Base-by-base conservation (phyloP, 768 basidiomycete species). In the Mycena indigotica region DNA sequence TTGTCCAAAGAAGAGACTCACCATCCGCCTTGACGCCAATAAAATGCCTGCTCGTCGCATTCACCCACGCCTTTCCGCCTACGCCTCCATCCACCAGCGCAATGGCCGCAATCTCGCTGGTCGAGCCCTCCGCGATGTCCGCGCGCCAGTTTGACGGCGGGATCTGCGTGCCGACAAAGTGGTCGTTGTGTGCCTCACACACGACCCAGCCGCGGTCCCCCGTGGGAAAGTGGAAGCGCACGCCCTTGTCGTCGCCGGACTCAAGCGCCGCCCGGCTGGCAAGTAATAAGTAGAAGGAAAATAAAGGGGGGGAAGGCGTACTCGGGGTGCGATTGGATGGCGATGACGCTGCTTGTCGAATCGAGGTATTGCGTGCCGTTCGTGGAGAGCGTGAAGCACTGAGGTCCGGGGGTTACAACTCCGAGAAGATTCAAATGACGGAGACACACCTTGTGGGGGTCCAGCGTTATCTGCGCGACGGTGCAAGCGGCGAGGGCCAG, bases 171-270 rank as follows among this genome's bases (percentile, higher is more conserved):
- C 61, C 61, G 30, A 63, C 61, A 41, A n/a, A 63, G 51, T 63
- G 61, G 28, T 63, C 61, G 52, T 63, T 32, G 52, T 63, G 61
- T 4, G 61, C 61, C 57, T 63, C 61, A 46, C 61, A 63, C 40
- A 63, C 57, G 46, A 63, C 61, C 57, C 57, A 63, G 13, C 61
- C 61, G 1, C 45, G 39, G 23, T 59, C 61, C 17, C 57, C 57
- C 54, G 55, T 41, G 1, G 61, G 61, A 16, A 63, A 63, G 40
- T 59, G 61, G 48, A 63, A 63, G 16, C 61, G 50, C 3, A 63
- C 61, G 52, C 61, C 61, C 28, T 63, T 56, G 41, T 63, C 61
- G 6, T 24, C 29, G 8, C 61, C 61, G 2, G 50, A 28, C 25
- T 63, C 61, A 16, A 63, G 29, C 2, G 28, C 61, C 10, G 61